Conservation (phyloP, 352 stramenopile genomes). For the Thraustotheca clavata region DNA sequence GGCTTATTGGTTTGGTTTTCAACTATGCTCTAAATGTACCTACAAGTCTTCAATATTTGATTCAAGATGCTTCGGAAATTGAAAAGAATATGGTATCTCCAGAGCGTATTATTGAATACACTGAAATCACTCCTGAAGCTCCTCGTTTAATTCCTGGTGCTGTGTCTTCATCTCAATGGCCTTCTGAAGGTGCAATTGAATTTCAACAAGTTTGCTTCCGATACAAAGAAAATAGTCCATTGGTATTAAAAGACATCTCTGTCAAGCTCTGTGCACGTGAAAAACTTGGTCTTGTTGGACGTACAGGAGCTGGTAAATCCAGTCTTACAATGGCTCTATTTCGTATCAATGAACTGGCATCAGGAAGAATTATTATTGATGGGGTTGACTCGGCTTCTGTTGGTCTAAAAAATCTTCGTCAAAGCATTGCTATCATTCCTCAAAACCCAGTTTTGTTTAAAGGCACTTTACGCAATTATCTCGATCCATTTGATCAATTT, state of each 20-base stretch:
- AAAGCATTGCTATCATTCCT: conserved; percentile 74
- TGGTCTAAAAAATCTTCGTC: conserved; percentile 49
- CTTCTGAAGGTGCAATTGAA: conserved; percentile 4
- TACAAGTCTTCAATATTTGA: not conserved
- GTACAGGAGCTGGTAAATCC: conserved; percentile 67
- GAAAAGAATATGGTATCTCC: conserved; percentile 38
- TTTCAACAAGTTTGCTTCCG: conserved; percentile 18
- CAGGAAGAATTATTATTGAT: conserved; percentile 60
- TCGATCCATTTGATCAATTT: conserved; percentile 58
- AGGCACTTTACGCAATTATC: conserved; percentile 53
- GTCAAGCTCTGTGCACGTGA: conserved; percentile 27
- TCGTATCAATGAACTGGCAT: conserved; percentile 58
- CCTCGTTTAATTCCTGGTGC: conserved; percentile 8
- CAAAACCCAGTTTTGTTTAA: conserved; percentile 85
- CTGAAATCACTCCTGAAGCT: conserved; percentile 22
- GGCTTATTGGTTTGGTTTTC: conserved; percentile 13
- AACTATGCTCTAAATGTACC: conserved; percentile 5
- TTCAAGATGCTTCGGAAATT: conserved; percentile 19
- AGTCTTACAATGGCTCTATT: conserved; percentile 67
- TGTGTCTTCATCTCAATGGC: conserved; percentile 3
- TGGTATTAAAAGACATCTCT: conserved; percentile 29
- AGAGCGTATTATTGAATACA: conserved; percentile 43
- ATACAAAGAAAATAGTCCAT: conserved; percentile 21
- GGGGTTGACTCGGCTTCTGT: conserved; percentile 55
- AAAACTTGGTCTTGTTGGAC: conserved; percentile 61